These are phyloP conservation scores for Scedosporium minutisporum DNA, from an alignment of 2,329 filamentous ascomycete species.

Conservation along the genomic window DNA sequence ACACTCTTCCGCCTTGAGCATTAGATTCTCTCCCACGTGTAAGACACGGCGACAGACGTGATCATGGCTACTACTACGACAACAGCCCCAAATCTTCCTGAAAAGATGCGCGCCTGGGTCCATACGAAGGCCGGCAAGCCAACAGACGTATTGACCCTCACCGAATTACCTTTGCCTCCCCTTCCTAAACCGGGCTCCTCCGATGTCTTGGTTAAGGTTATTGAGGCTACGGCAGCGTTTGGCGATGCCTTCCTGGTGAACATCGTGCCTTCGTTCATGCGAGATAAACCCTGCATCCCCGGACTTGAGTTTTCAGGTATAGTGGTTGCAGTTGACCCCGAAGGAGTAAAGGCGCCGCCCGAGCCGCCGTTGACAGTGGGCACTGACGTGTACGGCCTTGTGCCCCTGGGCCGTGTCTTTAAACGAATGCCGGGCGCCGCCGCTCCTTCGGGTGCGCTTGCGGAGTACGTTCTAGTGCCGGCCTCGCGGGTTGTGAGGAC, in stretches of 20 bases:
- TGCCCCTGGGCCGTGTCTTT: not conserved
- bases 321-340: not conserved
- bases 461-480: not conserved
- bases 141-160: not conserved
- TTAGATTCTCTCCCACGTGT: not conserved
- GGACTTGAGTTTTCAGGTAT: not conserved
- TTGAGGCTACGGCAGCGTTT: not conserved
- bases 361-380: not conserved
- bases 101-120: not conserved
- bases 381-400: not conserved
- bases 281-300: not conserved
- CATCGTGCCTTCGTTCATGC: not conserved
- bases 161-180: not conserved
- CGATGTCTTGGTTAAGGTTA: not conserved
- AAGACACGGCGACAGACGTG: not conserved
- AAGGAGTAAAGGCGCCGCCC: not conserved
- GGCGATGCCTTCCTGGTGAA: not conserved
- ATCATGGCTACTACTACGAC: not conserved
- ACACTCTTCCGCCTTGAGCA: not conserved
- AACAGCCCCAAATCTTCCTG: not conserved
- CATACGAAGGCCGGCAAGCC: not conserved
- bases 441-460: not conserved
- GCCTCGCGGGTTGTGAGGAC: not conserved
- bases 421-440: not conserved
- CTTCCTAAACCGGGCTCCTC: not conserved